These are phyloP conservation scores for Clausena lansium DNA, from an alignment of 345 rosid genomes.

Conservation along the genomic window DNA sequence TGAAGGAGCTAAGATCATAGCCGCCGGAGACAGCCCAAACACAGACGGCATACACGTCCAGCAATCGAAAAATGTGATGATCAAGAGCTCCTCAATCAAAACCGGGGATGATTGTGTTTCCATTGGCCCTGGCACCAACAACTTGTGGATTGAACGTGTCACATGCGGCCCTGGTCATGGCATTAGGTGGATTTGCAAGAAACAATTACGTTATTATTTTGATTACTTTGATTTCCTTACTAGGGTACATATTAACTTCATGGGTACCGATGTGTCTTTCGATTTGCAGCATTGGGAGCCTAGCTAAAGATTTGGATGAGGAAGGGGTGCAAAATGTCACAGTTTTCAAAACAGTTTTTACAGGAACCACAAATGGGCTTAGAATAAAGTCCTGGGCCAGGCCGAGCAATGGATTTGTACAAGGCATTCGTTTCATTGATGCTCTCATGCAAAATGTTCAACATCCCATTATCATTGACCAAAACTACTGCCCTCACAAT, in stretches of 20 bases:
- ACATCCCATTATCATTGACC: constrained; percentile 55
- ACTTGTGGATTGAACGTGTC: constrained; percentile 24
- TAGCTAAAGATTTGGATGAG: constrained; percentile 41
- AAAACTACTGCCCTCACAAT: constrained; percentile 58
- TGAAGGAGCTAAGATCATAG: constrained; percentile 11
- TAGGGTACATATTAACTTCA: too few relatives aligned
- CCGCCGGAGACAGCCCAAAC: constrained; percentile 23
- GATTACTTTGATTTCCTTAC: too few relatives aligned
- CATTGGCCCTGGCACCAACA: constrained; percentile 26
- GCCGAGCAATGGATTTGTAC: constrained; percentile 54
- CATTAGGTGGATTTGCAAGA: constrained; percentile 10
- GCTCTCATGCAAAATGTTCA: constrained; percentile 45
- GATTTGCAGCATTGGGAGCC: constrained; percentile 58
- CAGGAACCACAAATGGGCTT: constrained; percentile 49
- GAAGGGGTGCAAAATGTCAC: constrained; percentile 56
- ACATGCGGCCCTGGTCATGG: constrained; percentile 37
- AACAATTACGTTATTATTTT: too few relatives aligned
- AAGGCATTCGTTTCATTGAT: constrained; percentile 37
- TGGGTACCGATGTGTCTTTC: too few relatives aligned
- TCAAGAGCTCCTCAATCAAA: constrained; percentile 10
- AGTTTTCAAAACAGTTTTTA: constrained; percentile 33
- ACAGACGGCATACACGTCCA: constrained; percentile 34
- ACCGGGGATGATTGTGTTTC: constrained; percentile 36
- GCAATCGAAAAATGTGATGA: constrained; percentile 16
- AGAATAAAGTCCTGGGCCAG: constrained; percentile 70